Conservation (phyloP, 371 early-diverging fungal genomes). For the Mortierella polycephala region DNA sequence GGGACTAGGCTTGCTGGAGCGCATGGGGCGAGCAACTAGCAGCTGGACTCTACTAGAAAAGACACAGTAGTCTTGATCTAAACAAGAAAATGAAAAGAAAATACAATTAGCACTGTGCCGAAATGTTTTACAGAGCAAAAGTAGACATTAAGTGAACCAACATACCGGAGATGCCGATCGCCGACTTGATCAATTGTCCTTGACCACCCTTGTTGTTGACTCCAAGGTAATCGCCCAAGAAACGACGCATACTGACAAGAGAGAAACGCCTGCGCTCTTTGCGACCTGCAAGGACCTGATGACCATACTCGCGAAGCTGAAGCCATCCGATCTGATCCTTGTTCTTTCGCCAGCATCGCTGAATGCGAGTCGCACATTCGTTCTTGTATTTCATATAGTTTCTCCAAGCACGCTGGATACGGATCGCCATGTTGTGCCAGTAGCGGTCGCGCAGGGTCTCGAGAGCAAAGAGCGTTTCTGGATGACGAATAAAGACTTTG, state of each 20-base stretch:
- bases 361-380: slow-evolving; percentile 81
- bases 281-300: slow-evolving; percentile 87
- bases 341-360: slow-evolving; percentile 87
- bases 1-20: slow-evolving; percentile 83
- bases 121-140: neutral
- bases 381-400: slow-evolving; percentile 78
- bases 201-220: slow-evolving; percentile 74
- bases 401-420: slow-evolving; percentile 94
- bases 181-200: slow-evolving; percentile 73
- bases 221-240: slow-evolving; percentile 92
- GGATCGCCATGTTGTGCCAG: slow-evolving; percentile 96
- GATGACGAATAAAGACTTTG: slow-evolving; percentile 95
- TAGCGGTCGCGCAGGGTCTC: slow-evolving; percentile 94
- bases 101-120: neutral
- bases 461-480: slow-evolving; percentile 94
- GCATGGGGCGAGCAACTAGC: slow-evolving; percentile 80
- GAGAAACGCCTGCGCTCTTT: slow-evolving; percentile 94
- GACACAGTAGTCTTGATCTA: slow-evolving; percentile 66
- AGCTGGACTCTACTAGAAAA: slow-evolving; percentile 76
- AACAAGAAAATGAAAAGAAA: slow-evolving; percentile 4
- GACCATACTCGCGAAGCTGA: slow-evolving; percentile 93
- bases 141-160: neutral
- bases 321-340: slow-evolving; percentile 91
- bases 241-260: slow-evolving; percentile 85
- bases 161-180: slow-evolving; percentile 61